Conservation (phyloP, 352 stramenopile species). For the Phytophthora foliorum region DNA sequence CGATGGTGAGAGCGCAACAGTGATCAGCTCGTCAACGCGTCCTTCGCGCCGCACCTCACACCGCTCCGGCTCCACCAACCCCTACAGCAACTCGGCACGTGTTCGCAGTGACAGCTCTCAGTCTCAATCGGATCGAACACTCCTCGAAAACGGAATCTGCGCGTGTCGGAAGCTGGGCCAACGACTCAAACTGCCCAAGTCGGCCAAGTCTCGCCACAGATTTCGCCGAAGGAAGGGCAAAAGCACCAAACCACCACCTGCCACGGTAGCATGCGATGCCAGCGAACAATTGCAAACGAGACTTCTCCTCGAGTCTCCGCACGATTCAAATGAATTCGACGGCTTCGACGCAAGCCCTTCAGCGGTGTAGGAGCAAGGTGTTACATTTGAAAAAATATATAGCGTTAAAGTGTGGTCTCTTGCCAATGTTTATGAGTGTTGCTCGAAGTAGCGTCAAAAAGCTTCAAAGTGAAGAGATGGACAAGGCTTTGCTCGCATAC, state of each 20-base stretch:
- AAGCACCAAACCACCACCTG: constrained; percentile 24
- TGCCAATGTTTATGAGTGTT: no score
- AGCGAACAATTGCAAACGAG: constrained; percentile 51
- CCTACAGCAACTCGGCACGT: constrained; percentile 34
- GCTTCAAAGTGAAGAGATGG: no score
- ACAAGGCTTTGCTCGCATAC: no score
- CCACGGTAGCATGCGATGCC: constrained; percentile 20
- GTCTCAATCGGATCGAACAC: constrained; percentile 52
- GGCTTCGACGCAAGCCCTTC: constrained; percentile 43
- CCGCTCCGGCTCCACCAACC: constrained; percentile 53
- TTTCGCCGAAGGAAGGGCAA: constrained; percentile 51
- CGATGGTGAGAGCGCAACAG: constrained; percentile 28
- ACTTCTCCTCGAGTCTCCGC: constrained; percentile 52
- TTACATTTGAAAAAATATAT: no score
- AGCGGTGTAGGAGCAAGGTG: constrained; percentile 10
- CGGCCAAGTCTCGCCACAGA: constrained; percentile 38
- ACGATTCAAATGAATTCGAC: constrained; percentile 55
- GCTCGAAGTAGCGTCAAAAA: no score
- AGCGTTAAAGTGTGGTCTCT: no score
- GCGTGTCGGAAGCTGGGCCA: constrained; percentile 69
- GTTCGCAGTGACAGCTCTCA: constrained; percentile 36
- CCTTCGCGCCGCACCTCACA: constrained; percentile 41
- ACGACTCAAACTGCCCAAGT: constrained; percentile 54
- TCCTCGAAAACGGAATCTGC: constrained; percentile 58
- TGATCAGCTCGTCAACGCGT: constrained; percentile 27